Evolutionary conservation across 441 rosid genomes (phyloP), one percentile per base, ranked within the genome.

Genomic region (Brassica hybrid): DNA sequence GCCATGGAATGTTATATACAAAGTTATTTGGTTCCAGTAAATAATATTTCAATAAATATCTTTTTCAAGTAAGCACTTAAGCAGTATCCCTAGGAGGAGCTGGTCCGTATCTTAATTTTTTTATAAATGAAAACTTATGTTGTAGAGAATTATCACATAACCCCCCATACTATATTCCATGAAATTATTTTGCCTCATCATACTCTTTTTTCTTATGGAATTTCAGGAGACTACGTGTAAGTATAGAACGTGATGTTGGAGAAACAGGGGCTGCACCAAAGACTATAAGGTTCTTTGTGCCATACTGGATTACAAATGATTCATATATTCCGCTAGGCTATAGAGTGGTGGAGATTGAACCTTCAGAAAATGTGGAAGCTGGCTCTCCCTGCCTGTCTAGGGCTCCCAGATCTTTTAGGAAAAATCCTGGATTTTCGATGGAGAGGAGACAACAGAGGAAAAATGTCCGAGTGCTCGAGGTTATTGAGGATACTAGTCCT

Each of bases 231-330:
- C 76, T 97, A 74, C 94, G 98, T 79, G 97, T 97, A 67, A 97
- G 90, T 81, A 85, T 97, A 76, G 99, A 97, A 81, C 84, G 88
- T 69, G 98, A 97, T 89, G 86, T 93, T 81, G 99, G 98, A 78
- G 99, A 90, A 82, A 93, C 91, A 75, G 84, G 79, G 71, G 89
- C 90, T 34, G 97, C 97, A 45, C 97, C 97, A 19, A 97, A 93
- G 81, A 87, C 90, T 14, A 85, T 94, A 76, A 89, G 96, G 84
- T 88, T 94, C 63, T 97, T 93, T 80, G 97, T 94, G 71, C 99
- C 98, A 59, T 97, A 94, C 85, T 97, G 99, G 98, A 94, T 97
- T 72, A 83, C 85, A 73, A 97, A 97, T 78, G 91, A 89, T 84
- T 89, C 98, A 17, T 85, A 83, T 83, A 71, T 97, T 69, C 88